phyloP scores from a whole-genome alignment of 352 stramenopile species.

The Phytopythium delawarense region DNA sequence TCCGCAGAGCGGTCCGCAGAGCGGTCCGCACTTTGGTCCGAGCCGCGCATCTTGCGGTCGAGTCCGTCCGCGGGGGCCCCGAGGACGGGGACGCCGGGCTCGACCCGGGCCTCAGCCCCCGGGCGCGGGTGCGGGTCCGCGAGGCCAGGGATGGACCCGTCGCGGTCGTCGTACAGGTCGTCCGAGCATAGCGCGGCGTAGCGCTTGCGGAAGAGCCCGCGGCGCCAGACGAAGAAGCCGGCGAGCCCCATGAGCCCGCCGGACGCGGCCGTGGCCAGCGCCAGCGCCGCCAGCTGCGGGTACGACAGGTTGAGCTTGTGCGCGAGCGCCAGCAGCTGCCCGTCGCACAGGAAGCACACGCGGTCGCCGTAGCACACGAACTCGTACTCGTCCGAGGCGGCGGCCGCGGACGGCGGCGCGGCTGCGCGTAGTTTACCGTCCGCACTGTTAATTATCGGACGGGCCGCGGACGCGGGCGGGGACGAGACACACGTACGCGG shows the following conservation, averaged over 20 bases:
- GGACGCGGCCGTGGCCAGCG: conserved; percentile 39
- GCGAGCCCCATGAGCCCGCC: conserved; percentile 62
- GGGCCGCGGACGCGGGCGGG: too few species aligned
- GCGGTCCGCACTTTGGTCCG: too few species aligned
- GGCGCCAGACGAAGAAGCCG: conserved; percentile 67
- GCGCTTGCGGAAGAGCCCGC: conserved; percentile 63
- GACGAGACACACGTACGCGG: neutral
- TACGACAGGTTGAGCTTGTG: conserved; percentile 79
- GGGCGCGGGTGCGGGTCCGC: too few species aligned
- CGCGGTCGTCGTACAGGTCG: conserved; percentile 35
- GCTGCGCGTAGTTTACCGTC: neutral
- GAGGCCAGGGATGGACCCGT: neutral
- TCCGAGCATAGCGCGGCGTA: conserved; percentile 66
- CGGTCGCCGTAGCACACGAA: conserved; percentile 78
- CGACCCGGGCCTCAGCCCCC: too few species aligned
- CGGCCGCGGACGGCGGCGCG: neutral
- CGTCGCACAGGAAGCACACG: conserved; percentile 67
- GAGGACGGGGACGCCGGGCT: conserved; percentile 11
- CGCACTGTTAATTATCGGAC: too few species aligned
- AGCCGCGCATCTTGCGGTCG: conserved; percentile 1
- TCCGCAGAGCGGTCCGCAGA: neutral
- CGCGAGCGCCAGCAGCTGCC: conserved; percentile 60
- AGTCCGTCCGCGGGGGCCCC: conserved; percentile 6
- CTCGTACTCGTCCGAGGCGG: conserved; percentile 29
- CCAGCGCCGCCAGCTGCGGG: conserved; percentile 61